phyloP scores from a whole-genome alignment of 169 alveolate species.

The Fabrea salina region DNA sequence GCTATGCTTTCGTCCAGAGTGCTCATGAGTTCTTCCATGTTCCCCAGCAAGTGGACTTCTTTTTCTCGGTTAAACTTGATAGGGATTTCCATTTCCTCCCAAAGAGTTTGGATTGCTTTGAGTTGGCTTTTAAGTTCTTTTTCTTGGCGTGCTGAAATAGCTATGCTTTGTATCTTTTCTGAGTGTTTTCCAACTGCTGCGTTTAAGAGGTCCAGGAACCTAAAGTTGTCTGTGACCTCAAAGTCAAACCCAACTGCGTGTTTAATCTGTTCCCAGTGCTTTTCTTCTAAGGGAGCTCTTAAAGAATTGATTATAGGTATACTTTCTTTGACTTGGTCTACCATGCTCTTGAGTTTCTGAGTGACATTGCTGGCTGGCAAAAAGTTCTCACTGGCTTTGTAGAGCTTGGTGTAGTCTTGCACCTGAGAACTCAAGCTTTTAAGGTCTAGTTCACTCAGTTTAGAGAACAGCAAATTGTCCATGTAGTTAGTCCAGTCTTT shows the following conservation, averaged over 20 bases:
- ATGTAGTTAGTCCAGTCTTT: conserved; percentile 48
- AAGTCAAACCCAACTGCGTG: conserved; percentile 27
- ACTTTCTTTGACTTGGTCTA: conserved; percentile 57
- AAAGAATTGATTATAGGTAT: conserved; percentile 74
- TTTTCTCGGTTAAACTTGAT: conserved; percentile 70
- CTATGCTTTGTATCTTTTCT: conserved; percentile 67
- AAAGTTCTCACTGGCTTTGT: conserved; percentile 50
- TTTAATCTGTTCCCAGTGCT: conserved; percentile 43
- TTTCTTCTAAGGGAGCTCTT: conserved; percentile 48
- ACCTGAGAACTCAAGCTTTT: conserved; percentile 51
- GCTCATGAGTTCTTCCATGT: conserved; percentile 84
- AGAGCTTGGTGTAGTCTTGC: conserved; percentile 57
- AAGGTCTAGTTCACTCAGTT: conserved; percentile 50
- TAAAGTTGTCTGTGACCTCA: conserved; percentile 29
- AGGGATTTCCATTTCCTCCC: conserved; percentile 73
- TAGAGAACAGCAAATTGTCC: conserved; percentile 43
- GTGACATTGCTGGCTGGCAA: conserved; percentile 49
- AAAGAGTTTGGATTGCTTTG: conserved; percentile 73
- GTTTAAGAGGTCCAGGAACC: background rate
- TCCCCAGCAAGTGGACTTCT: conserved; percentile 67
- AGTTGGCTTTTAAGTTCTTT: conserved; percentile 82
- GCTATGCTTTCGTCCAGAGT: conserved; percentile 88
- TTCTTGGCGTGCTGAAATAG: conserved; percentile 90
- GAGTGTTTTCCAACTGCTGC: background rate
- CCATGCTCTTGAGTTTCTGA: conserved; percentile 43